A percentile compares a stretch with the other conserved stretches of the same genome.
Evolutionary conservation across 345 rosid genomes (phyloP).

Genomic region (Kandelia obovata): DNA sequence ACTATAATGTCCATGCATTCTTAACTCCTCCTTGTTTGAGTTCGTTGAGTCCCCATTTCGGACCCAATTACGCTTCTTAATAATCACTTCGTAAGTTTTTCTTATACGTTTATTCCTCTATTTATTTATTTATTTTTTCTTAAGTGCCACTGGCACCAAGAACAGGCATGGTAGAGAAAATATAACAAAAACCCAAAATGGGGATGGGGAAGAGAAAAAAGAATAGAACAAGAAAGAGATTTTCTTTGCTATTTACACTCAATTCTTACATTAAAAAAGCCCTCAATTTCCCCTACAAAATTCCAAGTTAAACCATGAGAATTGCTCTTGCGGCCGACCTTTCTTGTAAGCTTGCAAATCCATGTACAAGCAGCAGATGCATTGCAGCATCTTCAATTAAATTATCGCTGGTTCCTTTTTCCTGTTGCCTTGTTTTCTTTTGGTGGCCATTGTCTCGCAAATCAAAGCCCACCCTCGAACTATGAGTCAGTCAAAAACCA

Average conservation of each 20-base stretch:
- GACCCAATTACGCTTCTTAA: too few relatives aligned
- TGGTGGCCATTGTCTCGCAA: not conserved
- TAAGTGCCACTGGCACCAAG: too few relatives aligned
- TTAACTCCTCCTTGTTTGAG: too few relatives aligned
- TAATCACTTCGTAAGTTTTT: too few relatives aligned
- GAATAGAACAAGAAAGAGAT: not conserved
- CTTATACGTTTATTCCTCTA: too few relatives aligned
- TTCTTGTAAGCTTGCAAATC: not conserved
- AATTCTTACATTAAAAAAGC: conserved; percentile 51
- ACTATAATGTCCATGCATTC: too few relatives aligned
- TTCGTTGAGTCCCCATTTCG: too few relatives aligned
- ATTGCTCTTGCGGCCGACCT: not conserved
- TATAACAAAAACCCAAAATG: too few relatives aligned
- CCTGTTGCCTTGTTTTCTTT: not conserved
- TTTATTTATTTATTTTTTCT: too few relatives aligned
- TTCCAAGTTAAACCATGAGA: conserved; percentile 16
- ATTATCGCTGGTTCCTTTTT: not conserved
- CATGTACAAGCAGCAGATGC: conserved; percentile 7
- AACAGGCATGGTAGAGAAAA: too few relatives aligned
- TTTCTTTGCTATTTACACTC: conserved; percentile 54
- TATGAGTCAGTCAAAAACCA: not conserved
- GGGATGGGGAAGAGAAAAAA: not conserved
- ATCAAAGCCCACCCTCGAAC: not conserved
- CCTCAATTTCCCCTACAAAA: conserved; percentile 47
- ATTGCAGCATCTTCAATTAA: conserved; percentile 4